phyloP scores from a whole-genome alignment of 768 basidiomycete genomes.

The Tephrocybe rancida region DNA sequence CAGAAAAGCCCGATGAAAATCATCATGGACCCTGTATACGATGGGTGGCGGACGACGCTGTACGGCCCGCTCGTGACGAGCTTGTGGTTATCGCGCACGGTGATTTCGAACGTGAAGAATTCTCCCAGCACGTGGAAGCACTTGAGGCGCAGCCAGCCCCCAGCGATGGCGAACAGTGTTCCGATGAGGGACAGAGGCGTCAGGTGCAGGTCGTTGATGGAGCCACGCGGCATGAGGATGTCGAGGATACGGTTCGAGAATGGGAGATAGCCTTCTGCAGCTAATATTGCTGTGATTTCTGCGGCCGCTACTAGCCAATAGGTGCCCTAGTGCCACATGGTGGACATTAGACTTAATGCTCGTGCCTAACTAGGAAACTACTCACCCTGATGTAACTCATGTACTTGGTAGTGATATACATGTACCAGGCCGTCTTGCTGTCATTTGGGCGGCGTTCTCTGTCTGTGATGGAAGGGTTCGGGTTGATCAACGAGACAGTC shows the following conservation, averaged over 20 bases:
- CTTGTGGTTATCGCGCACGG: too few relatives aligned
- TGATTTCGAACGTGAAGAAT: slow-evolving; percentile 45
- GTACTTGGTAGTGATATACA: neutral
- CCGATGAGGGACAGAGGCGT: slow-evolving; percentile 33
- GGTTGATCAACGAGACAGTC: slow-evolving; percentile 3
- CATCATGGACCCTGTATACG: slow-evolving; percentile 21
- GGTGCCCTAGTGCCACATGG: neutral
- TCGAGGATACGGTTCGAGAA: neutral
- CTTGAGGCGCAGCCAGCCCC: slow-evolving; percentile 33
- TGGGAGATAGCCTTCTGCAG: neutral
- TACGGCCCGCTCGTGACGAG: too few relatives aligned
- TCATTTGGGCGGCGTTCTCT: neutral
- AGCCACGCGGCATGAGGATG: neutral
- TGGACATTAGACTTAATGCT: neutral
- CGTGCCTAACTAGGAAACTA: neutral
- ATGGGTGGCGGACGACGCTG: too few relatives aligned
- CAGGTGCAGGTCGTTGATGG: slow-evolving; percentile 7
- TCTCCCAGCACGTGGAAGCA: slow-evolving; percentile 37
- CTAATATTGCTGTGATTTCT: slow-evolving; percentile 4
- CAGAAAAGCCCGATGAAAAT: slow-evolving; percentile 6
- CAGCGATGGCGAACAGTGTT: slow-evolving; percentile 25
- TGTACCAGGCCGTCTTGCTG: slow-evolving; percentile 1
- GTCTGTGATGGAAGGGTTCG: slow-evolving; percentile 1
- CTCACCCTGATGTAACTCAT: slow-evolving; percentile 4
- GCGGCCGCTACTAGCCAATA: slow-evolving; percentile 2